These are phyloP conservation scores for Schizochytrium sp. DNA, from an alignment of 108 stramenopile species.

Conservation along the genomic window DNA sequence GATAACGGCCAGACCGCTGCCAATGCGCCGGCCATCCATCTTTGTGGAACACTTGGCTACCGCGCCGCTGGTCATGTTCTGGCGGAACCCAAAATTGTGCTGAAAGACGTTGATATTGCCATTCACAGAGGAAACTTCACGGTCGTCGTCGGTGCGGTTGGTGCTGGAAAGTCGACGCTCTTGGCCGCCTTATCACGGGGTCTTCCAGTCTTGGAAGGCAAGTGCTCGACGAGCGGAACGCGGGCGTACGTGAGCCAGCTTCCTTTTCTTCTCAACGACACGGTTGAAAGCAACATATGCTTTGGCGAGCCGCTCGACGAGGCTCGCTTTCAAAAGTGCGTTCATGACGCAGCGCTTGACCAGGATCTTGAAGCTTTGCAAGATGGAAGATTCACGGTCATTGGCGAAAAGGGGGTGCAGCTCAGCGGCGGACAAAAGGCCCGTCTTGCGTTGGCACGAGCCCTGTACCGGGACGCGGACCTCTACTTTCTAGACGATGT, in stretches of 20 bases:
- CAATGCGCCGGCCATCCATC: background rate
- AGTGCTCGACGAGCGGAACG: background rate
- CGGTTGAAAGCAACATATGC: constrained; percentile 29
- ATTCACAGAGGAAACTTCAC: background rate
- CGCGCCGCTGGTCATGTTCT: too few relatives aligned
- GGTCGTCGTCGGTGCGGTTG: background rate
- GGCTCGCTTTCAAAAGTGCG: background rate
- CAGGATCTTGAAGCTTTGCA: constrained; percentile 60
- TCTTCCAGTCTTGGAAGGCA: background rate
- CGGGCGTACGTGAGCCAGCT: background rate
- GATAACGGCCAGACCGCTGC: background rate
- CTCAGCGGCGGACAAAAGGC: constrained; percentile 14
- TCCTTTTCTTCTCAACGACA: constrained; percentile 20
- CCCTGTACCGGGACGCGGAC: background rate
- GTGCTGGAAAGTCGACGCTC: background rate
- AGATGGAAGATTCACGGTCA: constrained; percentile 65
- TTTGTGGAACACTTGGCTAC: too few relatives aligned
- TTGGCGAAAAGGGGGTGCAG: constrained; percentile 85
- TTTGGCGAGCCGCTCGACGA: constrained; percentile 49
- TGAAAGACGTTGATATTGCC: background rate
- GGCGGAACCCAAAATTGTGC: background rate
- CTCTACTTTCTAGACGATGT: background rate
- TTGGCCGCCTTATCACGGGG: background rate
- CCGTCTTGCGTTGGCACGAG: background rate
- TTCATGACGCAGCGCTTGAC: constrained; percentile 64